Base-by-base conservation (phyloP, 2,329 filamentous ascomycete genomes). In the Colletotrichum endophyticum region DNA sequence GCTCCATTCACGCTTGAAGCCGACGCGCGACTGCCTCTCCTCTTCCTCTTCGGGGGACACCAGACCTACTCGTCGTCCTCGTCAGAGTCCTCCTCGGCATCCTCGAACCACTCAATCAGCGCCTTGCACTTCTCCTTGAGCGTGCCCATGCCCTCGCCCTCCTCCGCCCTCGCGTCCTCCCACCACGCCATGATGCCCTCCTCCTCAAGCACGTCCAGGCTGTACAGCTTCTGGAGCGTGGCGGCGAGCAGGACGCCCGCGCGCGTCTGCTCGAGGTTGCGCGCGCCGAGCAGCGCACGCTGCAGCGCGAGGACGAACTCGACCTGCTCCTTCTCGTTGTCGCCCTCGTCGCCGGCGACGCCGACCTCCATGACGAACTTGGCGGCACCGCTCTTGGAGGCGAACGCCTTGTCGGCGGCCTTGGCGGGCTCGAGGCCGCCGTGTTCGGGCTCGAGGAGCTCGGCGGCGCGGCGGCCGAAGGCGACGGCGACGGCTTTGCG, bases 121-220 rank as follows among this genome's bases (percentile, higher is more conserved):
- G 93, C 92, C 81, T 92, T 89, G 74, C 95, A 95, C 86, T 94
- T 94, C 77, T 91, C 91, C 83, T 93, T 93, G 19, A 98, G 91
- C 66, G 87, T 90, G 75, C 85, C 85, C 93, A 98, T 92, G 70
- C 91, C 91, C 72, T 94, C 94, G 16, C 89, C 92, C 72, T 92
- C 92, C 28, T 86, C 90, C 8, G 94, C 93, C 81, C 93, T 84
- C 64, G 90, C 89, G 83, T 98, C 94, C 25, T 89, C 91, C 96
- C 96, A 99, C 97, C 97, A 99, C 64, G 91, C 90, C 80, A 96
- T 87, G 79, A 98, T 95, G 0, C 94, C 96, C 57, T 98, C 96
- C 81, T 98, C 95, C 83, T 98, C 95, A 2, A 98, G 86, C 19
- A 98, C 90, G 79, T 99, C 97, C 66, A 94, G 85, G 79, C 94